These are phyloP conservation scores for Lasiodiplodia sp. DNA, from an alignment of 2,329 filamentous ascomycete genomes.

Conservation along the genomic window DNA sequence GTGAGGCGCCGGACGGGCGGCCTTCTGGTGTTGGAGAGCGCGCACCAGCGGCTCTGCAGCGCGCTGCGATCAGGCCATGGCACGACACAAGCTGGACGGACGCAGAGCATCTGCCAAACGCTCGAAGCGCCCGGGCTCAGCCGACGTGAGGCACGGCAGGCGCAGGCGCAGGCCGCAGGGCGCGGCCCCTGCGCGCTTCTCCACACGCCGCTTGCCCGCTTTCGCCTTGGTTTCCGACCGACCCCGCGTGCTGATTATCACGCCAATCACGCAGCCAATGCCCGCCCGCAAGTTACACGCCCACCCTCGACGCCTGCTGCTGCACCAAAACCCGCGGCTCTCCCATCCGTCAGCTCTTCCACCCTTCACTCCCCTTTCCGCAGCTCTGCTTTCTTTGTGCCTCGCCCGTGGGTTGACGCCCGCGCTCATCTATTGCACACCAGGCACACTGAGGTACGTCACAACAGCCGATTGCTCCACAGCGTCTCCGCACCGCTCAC, in stretches of 20 bases:
- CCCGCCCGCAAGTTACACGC: not conserved
- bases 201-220: conserved; percentile 18
- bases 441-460: conserved; percentile 12
- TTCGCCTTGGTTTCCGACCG: conserved; percentile 23
- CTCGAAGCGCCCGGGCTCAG: conserved; percentile 10
- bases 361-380: not conserved
- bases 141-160: conserved; percentile 2
- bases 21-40: not conserved
- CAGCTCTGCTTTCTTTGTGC: conserved; percentile 1
- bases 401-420: not conserved
- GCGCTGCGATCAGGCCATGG: not conserved
- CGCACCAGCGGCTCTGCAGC: not conserved
- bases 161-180: not conserved
- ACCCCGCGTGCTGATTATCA: conserved; percentile 27
- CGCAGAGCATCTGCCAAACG: conserved; percentile 3
- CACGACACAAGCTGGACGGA: not conserved
- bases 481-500: conserved; percentile 1
- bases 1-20: not conserved
- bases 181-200: conserved; percentile 19
- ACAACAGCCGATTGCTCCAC: conserved; percentile 6
- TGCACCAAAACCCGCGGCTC: conserved; percentile 9
- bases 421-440: not conserved
- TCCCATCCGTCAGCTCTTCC: conserved; percentile 10
- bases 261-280: conserved; percentile 6
- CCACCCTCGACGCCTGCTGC: not conserved